Evolutionary conservation across 2,329 filamentous ascomycete genomes (phyloP).

Genomic region (Aschersonia sp.): DNA sequence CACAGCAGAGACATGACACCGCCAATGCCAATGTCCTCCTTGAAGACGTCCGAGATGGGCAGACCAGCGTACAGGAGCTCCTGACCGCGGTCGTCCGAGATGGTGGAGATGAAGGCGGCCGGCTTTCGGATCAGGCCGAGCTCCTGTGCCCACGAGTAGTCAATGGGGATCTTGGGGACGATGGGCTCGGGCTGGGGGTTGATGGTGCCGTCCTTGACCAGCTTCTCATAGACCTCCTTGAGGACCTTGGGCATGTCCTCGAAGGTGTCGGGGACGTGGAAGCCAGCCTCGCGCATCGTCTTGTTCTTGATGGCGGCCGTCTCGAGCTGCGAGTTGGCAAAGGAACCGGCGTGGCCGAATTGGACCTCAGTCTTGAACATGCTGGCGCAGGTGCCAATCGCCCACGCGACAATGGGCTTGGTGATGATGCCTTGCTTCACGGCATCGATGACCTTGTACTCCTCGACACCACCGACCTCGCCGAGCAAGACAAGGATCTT

Average conservation of each 20-base stretch:
- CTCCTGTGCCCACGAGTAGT: constrained; percentile 99
- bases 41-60: constrained; percentile 99
- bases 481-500: constrained; percentile 93
- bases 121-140: constrained; percentile 99
- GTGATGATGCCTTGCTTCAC: constrained; percentile 89
- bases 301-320: constrained; percentile 95
- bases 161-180: constrained; percentile 97
- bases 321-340: constrained; percentile 98
- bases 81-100: constrained; percentile 98
- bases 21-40: constrained; percentile 95
- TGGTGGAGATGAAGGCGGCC: constrained; percentile 98
- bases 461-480: constrained; percentile 98
- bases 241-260: constrained; percentile 79
- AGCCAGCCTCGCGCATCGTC: constrained; percentile 86
- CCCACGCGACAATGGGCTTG: constrained; percentile 98
- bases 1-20: constrained; percentile 99
- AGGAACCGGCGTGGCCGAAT: constrained; percentile 96
- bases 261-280: constrained; percentile 90
- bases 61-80: constrained; percentile 97
- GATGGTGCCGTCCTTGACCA: constrained; percentile 75
- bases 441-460: constrained; percentile 98
- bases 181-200: constrained; percentile 76
- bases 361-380: constrained; percentile 99
- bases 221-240: constrained; percentile 70
- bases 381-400: constrained; percentile 96